phyloP scores from a whole-genome alignment of 78 protist species.

The Dictyostelium firmibasis region DNA sequence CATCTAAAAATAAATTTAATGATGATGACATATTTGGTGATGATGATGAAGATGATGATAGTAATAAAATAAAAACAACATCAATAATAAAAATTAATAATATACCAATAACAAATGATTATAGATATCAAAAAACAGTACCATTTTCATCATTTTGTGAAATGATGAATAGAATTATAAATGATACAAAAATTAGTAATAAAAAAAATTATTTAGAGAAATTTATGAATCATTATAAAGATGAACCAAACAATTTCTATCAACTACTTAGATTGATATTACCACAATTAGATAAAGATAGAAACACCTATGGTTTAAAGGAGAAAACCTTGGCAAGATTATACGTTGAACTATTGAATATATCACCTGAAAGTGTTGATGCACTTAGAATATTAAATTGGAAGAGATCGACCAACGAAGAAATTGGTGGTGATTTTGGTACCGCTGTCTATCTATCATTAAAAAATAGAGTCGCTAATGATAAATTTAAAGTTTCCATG shows the following conservation, averaged over 20 bases:
- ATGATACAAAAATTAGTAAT: slow-evolving; percentile 11
- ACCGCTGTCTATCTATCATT: slow-evolving; percentile 78
- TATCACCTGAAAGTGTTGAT: slow-evolving; percentile 49
- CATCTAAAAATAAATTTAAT: neutral
- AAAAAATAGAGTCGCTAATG: slow-evolving; percentile 21
- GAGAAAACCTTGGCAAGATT: slow-evolving; percentile 81
- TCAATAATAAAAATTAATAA: neutral
- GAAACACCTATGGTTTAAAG: slow-evolving; percentile 86
- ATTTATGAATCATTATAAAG: slow-evolving; percentile 49
- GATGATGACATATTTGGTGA: neutral
- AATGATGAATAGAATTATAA: slow-evolving; percentile 47
- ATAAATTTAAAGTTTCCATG: slow-evolving; percentile 27
- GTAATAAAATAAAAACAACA: neutral
- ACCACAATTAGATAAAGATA: slow-evolving; percentile 87
- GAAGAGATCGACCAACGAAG: slow-evolving; percentile 16
- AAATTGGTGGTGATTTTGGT: slow-evolving; percentile 84
- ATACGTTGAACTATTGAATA: slow-evolving; percentile 84
- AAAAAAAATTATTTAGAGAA: slow-evolving; percentile 34
- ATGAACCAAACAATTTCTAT: slow-evolving; percentile 65
- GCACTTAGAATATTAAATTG: slow-evolving; percentile 85
- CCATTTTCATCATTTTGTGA: slow-evolving; percentile 75
- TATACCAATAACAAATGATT: neutral
- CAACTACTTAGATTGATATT: slow-evolving; percentile 87
- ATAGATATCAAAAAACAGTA: slow-evolving; percentile 75
- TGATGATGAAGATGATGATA: neutral